Percentiles rank a stretch among this genome's conserved stretches.
Conservation (phyloP, 768 basidiomycete genomes). For the Mycena polygramma region DNA sequence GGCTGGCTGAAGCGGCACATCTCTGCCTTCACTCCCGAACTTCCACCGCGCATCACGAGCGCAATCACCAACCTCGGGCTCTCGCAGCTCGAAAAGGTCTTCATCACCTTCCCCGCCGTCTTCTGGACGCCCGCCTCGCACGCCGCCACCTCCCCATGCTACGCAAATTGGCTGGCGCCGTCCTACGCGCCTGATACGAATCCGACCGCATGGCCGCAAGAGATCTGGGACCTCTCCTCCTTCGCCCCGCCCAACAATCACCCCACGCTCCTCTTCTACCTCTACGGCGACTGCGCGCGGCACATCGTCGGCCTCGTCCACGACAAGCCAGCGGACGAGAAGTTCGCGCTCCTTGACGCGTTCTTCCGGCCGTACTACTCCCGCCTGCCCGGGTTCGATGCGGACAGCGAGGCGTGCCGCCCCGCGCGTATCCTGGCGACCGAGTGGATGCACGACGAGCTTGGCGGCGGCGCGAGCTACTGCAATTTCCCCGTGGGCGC, state of each 20-base stretch:
- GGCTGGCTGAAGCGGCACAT: slow-evolving; percentile 39
- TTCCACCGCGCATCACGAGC: slow-evolving; percentile 32
- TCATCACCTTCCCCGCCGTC: slow-evolving; percentile 39
- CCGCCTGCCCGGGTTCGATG: slow-evolving; percentile 34
- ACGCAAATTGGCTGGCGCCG: slow-evolving; percentile 37
- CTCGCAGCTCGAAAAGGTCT: slow-evolving; percentile 40
- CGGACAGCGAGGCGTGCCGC: slow-evolving; percentile 25
- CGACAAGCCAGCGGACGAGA: slow-evolving; percentile 34
- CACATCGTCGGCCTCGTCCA: slow-evolving; percentile 36
- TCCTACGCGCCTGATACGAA: slow-evolving; percentile 38
- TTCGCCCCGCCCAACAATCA: slow-evolving; percentile 40
- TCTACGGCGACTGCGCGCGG: slow-evolving; percentile 40
- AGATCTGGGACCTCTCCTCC: slow-evolving; percentile 40
- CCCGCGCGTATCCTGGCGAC: slow-evolving; percentile 37
- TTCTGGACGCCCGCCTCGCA: slow-evolving; percentile 37
- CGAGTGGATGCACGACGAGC: slow-evolving; percentile 36
- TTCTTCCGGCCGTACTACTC: slow-evolving; percentile 41
- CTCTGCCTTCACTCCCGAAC: slow-evolving; percentile 32
- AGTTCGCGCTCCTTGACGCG: slow-evolving; percentile 30
- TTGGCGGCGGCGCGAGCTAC: slow-evolving; percentile 37
- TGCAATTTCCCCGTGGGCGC: slow-evolving; percentile 40
- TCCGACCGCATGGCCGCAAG: slow-evolving; percentile 38
- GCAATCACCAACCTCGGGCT: slow-evolving; percentile 38
- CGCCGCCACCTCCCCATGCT: slow-evolving; percentile 35
- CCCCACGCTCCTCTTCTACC: slow-evolving; percentile 39